phyloP scores from a whole-genome alignment of 345 rosid genomes.

The Combretum micranthum region DNA sequence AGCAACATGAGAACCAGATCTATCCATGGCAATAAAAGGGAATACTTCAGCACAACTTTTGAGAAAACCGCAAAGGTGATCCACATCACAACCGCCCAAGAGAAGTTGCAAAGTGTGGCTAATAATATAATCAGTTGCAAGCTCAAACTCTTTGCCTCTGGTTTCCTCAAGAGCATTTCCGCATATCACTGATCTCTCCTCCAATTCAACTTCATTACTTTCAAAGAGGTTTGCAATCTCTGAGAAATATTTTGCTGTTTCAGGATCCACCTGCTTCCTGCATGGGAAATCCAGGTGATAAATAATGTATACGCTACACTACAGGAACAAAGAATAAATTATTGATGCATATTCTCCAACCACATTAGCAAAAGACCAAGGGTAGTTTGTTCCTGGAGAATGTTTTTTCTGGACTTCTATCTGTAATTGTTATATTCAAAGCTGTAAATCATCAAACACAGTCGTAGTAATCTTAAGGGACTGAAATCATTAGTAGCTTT shows the following conservation, averaged over 20 bases:
- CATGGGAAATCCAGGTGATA: slow-evolving; percentile 13
- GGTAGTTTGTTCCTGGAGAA: too few species aligned
- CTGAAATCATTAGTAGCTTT: too few species aligned
- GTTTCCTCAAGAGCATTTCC: slow-evolving; percentile 84
- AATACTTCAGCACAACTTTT: slow-evolving; percentile 48
- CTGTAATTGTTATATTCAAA: too few species aligned
- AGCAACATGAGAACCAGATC: slow-evolving; percentile 92
- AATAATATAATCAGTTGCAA: slow-evolving; percentile 83
- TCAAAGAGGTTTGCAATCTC: slow-evolving; percentile 83
- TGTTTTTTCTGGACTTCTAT: too few species aligned
- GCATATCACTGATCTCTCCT: slow-evolving; percentile 65
- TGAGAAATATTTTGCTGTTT: slow-evolving; percentile 61
- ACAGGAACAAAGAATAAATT: neutral
- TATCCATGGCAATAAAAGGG: slow-evolving; percentile 85
- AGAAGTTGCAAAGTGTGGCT: slow-evolving; percentile 81
- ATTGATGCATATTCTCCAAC: neutral
- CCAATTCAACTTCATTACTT: slow-evolving; percentile 62
- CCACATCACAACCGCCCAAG: slow-evolving; percentile 79
- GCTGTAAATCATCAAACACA: neutral
- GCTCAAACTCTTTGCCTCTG: slow-evolving; percentile 70
- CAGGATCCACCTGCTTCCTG: slow-evolving; percentile 89
- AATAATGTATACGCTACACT: neutral
- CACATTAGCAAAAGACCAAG: too few species aligned
- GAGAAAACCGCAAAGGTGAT: slow-evolving; percentile 79
- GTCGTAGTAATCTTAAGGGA: neutral